Base-by-base conservation (phyloP, 2,329 filamentous ascomycete genomes). In the Hypomyces rosellus region DNA sequence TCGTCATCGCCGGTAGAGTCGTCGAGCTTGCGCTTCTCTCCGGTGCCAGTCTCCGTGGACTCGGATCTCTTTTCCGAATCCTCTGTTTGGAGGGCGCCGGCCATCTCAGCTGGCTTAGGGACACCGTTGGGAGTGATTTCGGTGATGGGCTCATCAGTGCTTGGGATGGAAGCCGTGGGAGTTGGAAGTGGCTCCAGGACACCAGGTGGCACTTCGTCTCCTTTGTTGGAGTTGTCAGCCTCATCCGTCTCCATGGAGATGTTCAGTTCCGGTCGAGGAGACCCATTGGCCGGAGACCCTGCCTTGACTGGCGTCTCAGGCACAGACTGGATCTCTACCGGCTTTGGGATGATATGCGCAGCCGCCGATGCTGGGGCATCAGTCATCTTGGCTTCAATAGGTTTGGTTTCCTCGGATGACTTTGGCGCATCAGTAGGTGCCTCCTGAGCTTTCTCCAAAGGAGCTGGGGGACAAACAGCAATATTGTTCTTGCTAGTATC, bases 1-100 rank as follows among this genome's bases (percentile, higher is more conserved):
- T 43, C 42, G 58, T 51, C 50, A 63, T 57, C 15, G 47, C 55
- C 16, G 54, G 11, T 48, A 43, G 13, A 59, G 6, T 66, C 63
- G 1, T 65, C 64, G 12, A 72, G 65, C 60, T 75, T 76, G 57
- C 73, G 67, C 59, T 71, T 71, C 43, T 65, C 64, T 34, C 63
- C 62, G 1, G 50, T 50, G 40, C 55, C 50, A 11, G 54, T 33
- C 40, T 55, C 52, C 15, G 48, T 46, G 9, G 40, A 16, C 30
- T 53, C 51, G 4, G 48, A 40, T 18, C 40, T 46, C 5, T 37
- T 22, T 7, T 52, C 50, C 45, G 44, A 16, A 22, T 40, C 43
- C 25, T 22, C 37, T 7, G 51, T 38, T 20, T 37, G 44, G 18
- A 53, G 47, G 20, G 53, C 57, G 25, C 52, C 58, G 6, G 52